These are phyloP conservation scores for Purpureocillium takamizusanense DNA, from an alignment of 2,329 filamentous ascomycete genomes.

Conservation along the genomic window DNA sequence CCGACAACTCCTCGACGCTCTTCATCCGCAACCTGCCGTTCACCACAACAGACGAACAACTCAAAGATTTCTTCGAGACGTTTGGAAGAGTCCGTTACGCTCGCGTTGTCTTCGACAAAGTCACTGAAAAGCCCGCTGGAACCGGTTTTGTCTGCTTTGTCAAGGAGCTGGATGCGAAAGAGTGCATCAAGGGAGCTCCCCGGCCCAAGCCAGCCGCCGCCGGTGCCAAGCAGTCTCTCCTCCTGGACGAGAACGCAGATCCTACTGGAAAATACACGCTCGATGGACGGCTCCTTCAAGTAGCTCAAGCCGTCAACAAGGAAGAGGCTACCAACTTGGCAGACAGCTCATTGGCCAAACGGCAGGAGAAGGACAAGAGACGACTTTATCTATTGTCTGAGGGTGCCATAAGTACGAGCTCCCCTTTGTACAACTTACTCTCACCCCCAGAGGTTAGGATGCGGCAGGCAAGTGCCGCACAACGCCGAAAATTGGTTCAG, in stretches of 20 bases:
- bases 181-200: conserved; percentile 70
- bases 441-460: conserved; percentile 75
- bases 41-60: conserved; percentile 69
- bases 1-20: conserved; percentile 66
- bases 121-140: conserved; percentile 78
- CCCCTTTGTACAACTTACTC: conserved; percentile 67
- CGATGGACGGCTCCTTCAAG: conserved; percentile 76
- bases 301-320: conserved; percentile 78
- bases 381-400: conserved; percentile 81
- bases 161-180: conserved; percentile 62
- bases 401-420: conserved; percentile 70
- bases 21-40: conserved; percentile 95
- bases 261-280: conserved; percentile 79
- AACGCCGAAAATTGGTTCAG: conserved; percentile 85
- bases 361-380: conserved; percentile 76
- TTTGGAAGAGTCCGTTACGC: conserved; percentile 90
- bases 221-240: conserved; percentile 66
- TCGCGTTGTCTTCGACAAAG: conserved; percentile 77
- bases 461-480: conserved; percentile 76
- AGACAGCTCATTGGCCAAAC: conserved; percentile 54
- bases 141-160: conserved; percentile 95
- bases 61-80: conserved; percentile 77
- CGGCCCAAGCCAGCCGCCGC: conserved; percentile 36
- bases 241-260: conserved; percentile 80
- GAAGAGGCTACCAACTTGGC: conserved; percentile 69